Percentiles rank a stretch among this genome's conserved stretches.
phyloP scores from a whole-genome alignment of 352 stramenopile species.

The Phytophthora crassamura region DNA sequence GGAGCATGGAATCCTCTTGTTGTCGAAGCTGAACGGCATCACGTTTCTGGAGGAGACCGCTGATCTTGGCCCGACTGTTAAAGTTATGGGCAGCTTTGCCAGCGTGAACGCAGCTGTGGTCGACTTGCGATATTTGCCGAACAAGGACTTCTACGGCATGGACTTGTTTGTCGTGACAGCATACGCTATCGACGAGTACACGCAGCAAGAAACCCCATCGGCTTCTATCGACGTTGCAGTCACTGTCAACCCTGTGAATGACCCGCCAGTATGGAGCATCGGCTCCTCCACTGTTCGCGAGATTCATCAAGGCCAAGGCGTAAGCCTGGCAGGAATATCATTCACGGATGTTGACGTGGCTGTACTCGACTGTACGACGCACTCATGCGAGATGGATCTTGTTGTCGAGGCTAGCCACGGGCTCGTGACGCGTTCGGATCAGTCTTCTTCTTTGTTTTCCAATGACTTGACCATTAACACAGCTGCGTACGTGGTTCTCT shows the following conservation, averaged over 20 bases:
- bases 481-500: slow-evolving; percentile 42
- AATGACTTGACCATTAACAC: slow-evolving; percentile 20
- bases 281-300: slow-evolving; percentile 27
- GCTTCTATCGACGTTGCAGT: slow-evolving; percentile 41
- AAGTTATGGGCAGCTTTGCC: slow-evolving; percentile 49
- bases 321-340: slow-evolving; percentile 46
- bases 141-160: slow-evolving; percentile 47
- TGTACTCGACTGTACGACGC: slow-evolving; percentile 21
- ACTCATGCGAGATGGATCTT: slow-evolving; percentile 60
- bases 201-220: slow-evolving; percentile 34
- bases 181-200: slow-evolving; percentile 57
- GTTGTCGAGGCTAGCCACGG: slow-evolving; percentile 56
- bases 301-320: slow-evolving; percentile 29
- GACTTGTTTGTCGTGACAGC: slow-evolving; percentile 53
- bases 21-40: slow-evolving; percentile 24
- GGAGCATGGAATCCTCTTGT: slow-evolving; percentile 30
- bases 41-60: slow-evolving; percentile 32
- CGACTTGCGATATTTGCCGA: slow-evolving; percentile 49
- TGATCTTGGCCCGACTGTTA: slow-evolving; percentile 7
- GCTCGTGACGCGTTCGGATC: slow-evolving; percentile 42
- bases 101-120: slow-evolving; percentile 52
- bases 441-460: slow-evolving; percentile 22
- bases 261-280: slow-evolving; percentile 60
- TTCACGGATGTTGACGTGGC: slow-evolving; percentile 59
- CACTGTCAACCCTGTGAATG: slow-evolving; percentile 58